phyloP scores from a whole-genome alignment of 306 rosid species.

The Begonia peltatifolia region DNA sequence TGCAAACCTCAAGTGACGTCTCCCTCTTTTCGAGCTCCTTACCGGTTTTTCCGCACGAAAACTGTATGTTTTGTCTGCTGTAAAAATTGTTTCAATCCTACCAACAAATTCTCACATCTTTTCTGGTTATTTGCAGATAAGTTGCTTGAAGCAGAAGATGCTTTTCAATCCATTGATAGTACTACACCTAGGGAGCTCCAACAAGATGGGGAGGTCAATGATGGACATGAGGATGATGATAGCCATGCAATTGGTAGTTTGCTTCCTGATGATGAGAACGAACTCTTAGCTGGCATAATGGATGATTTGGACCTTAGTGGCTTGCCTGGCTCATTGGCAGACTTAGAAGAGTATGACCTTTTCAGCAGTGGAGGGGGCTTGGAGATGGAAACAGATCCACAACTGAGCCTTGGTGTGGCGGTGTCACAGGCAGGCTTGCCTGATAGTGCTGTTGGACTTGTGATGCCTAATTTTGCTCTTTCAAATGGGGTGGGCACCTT shows the following conservation, averaged over 20 bases:
- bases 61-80: conserved; percentile 53
- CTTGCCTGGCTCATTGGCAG: conserved; percentile 76
- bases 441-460: too few species aligned
- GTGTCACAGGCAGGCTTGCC: too few species aligned
- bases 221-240: conserved; percentile 37
- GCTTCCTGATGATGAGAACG: conserved; percentile 80
- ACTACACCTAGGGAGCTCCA: too few species aligned
- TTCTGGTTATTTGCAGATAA: too few species aligned
- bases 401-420: conserved; percentile 42
- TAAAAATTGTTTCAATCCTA: conserved; percentile 26
- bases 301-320: conserved; percentile 83
- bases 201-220: conserved; percentile 12
- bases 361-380: conserved; percentile 85
- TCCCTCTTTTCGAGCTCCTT: conserved; percentile 81
- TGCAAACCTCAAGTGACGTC: conserved; percentile 46
- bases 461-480: conserved; percentile 26
- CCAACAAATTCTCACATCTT: too few species aligned
- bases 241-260: conserved; percentile 34
- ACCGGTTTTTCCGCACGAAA: conserved; percentile 70
- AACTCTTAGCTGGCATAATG: conserved; percentile 63
- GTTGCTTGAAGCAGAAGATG: too few species aligned
- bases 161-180: too few species aligned
- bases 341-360: conserved; percentile 69
- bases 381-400: conserved; percentile 73
- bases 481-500: conserved; percentile 27